phyloP scores from a whole-genome alignment of 2,329 filamentous ascomycete genomes.

The Trichophyton verrucosum region DNA sequence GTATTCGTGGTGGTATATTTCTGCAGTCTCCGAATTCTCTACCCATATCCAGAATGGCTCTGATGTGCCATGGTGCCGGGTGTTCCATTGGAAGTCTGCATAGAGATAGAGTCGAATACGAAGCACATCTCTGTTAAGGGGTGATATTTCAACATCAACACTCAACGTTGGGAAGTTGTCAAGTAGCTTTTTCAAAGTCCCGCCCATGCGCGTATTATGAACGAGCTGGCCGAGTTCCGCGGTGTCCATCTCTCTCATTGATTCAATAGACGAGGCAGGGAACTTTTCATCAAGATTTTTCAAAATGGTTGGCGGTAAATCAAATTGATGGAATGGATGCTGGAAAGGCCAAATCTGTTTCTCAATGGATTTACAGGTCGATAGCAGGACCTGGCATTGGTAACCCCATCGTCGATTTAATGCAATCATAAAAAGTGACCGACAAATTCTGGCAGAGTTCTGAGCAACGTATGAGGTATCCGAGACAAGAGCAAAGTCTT shows the following conservation, averaged over 20 bases:
- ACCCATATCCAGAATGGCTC: conserved; percentile 99
- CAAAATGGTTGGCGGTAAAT: conserved; percentile 70
- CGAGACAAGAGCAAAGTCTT: conserved; percentile 87
- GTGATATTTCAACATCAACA: conserved; percentile 88
- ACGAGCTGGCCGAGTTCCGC: conserved; percentile 83
- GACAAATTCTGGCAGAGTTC: conserved; percentile 85
- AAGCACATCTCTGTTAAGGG: conserved; percentile 84
- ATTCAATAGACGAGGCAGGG: conserved; percentile 59
- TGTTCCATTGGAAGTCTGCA: conserved; percentile 90
- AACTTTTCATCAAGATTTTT: conserved; percentile 76
- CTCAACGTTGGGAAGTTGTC: conserved; percentile 86
- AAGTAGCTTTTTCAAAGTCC: conserved; percentile 65
- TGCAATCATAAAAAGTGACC: conserved; percentile 94
- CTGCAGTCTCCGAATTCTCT: conserved; percentile 91
- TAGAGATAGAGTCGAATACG: conserved; percentile 78
- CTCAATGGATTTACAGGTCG: conserved; percentile 92
- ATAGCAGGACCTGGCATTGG: conserved; percentile 81
- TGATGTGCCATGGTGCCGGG: conserved; percentile 80
- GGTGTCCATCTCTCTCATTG: conserved; percentile 82
- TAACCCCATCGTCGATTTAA: conserved; percentile 91
- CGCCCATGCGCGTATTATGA: conserved; percentile 79
- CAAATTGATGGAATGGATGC: conserved; percentile 90
- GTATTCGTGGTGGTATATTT: conserved; percentile 96
- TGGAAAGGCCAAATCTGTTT: conserved; percentile 91
- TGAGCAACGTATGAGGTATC: conserved; percentile 93